Evolutionary conservation across 805 yeast species (phyloP).

Genomic region (Metschnikowia baotianmanensis): DNA sequence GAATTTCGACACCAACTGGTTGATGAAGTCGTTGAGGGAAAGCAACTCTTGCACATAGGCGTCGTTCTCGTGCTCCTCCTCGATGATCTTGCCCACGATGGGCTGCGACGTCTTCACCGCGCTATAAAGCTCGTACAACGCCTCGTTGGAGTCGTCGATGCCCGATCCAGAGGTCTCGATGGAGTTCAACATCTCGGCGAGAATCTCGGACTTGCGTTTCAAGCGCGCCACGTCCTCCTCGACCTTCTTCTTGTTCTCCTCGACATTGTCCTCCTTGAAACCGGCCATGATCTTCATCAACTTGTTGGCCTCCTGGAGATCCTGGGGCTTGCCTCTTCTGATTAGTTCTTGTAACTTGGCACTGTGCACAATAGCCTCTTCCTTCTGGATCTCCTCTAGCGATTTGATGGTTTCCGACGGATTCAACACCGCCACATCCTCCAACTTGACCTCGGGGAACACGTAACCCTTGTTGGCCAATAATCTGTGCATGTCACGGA

Average conservation of each 20-base stretch:
- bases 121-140: conserved; percentile 71
- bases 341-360: conserved; percentile 95
- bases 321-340: conserved; percentile 93
- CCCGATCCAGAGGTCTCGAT: conserved; percentile 40
- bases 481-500: conserved; percentile 93
- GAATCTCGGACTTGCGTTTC: conserved; percentile 79
- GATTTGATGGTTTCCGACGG: conserved; percentile 86
- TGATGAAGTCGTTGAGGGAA: conserved; percentile 71
- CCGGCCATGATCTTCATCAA: conserved; percentile 99
- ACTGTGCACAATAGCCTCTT: conserved; percentile 87
- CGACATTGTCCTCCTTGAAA: conserved; percentile 76
- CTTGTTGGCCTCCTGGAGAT: conserved; percentile 92
- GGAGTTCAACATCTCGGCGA: conserved; percentile 78
- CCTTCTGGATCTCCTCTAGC: conserved; percentile 85
- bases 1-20: conserved; percentile 65
- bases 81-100: conserved; percentile 76
- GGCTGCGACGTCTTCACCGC: conserved; percentile 84
- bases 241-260: conserved; percentile 73
- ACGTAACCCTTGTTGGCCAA: conserved; percentile 86
- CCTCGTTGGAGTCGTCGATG: conserved; percentile 57
- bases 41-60: conserved; percentile 63
- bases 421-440: conserved; percentile 89
- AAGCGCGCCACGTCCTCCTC: conserved; percentile 81
- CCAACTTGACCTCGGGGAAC: conserved; percentile 87
- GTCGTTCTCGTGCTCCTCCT: conserved; percentile 63